A percentile compares a stretch with the other conserved stretches of the same genome.
Evolutionary conservation across 2,329 filamentous ascomycete species (phyloP).

Genomic region (Emergomyces pasteurianus): DNA sequence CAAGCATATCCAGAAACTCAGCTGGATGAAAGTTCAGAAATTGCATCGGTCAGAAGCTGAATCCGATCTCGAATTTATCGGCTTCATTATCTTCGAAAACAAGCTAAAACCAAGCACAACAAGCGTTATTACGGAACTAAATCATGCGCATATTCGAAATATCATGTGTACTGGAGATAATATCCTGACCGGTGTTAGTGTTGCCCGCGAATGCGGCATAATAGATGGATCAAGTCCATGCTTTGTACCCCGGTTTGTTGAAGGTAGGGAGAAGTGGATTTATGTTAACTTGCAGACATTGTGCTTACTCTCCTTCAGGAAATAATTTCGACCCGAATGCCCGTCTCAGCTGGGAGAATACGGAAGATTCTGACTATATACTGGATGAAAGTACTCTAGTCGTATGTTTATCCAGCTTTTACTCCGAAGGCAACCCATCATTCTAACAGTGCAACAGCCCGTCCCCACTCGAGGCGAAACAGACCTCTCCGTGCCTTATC

Average conservation of each 20-base stretch:
- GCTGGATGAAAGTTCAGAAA: constrained; percentile 90
- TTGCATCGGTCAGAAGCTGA: constrained; percentile 82
- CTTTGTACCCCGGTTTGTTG: constrained; percentile 78
- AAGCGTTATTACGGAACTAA: constrained; percentile 68
- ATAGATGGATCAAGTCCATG: constrained; percentile 78
- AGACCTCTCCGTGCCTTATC: constrained; percentile 76
- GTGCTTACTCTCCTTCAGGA: constrained; percentile 33
- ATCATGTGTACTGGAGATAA: constrained; percentile 96
- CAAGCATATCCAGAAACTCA: constrained; percentile 75
- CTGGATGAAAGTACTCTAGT: constrained; percentile 58
- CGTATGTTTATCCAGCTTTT: not conserved
- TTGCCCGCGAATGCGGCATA: constrained; percentile 67
- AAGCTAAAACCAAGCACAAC: constrained; percentile 86
- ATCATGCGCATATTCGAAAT: constrained; percentile 69
- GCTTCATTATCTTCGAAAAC: constrained; percentile 98
- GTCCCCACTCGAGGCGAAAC: constrained; percentile 55
- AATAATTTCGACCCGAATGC: constrained; percentile 61
- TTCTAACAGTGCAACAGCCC: constrained; percentile 41
- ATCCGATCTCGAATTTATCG: constrained; percentile 70
- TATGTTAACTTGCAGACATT: constrained; percentile 4
- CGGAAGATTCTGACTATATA: constrained; percentile 70
- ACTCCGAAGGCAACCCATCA: not conserved
- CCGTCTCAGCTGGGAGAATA: constrained; percentile 77
- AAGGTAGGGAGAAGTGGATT: constrained; percentile 41
- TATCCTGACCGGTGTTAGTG: constrained; percentile 61